Base-by-base conservation (phyloP, 2,329 filamentous ascomycete genomes). In the Fusarium anthophilum region DNA sequence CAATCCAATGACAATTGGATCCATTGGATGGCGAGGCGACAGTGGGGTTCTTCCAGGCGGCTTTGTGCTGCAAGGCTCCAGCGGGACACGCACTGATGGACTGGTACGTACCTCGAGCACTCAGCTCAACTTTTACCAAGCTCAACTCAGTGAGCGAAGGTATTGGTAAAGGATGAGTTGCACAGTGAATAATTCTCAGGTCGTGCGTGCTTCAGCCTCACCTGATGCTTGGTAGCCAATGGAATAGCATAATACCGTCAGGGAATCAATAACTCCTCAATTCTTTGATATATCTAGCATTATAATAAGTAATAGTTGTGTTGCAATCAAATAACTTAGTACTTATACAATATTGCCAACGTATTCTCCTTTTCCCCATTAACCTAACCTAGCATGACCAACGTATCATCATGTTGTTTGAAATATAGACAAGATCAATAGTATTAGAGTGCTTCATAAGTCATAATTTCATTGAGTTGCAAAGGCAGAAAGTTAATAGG, bases 61-160 rank as follows among this genome's bases (percentile, higher is more conserved):
- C 41, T 50, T 58, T 50, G 35, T 69, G 76, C 70, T 76, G 73
- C 78, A 79, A 80, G 77, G 79, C 79, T 80, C 76, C 79, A 78
- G 73, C 76, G 72, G 76, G 70, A 79, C 77, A 78, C 79, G 79
- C 79, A 79, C 74, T 77, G 62, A 41, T 41, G 22, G 24, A 26
- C 20, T 7, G 20, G 53, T 59, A 66, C 59, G 65, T 68, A 60
- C 63, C 65, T 51, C 20, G 24, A 53, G 50, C 50, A 26, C n/a
- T 53, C n/a, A 28, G 38, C 28, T 56, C 37, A 44, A 32, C 28
- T 24, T 44, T 56, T 6, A 24, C 38, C 51, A 28, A 26, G 32
- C 22, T 32, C 28, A 51, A 22, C 14, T 26, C 18, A 28, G 24
- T 26, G 50, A 54, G 20, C 10, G 17, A 17, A 26, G 32, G 32